These are phyloP conservation scores for Solanum peruvianum DNA, from an alignment of 257 asterid genomes.

Conservation along the genomic window DNA sequence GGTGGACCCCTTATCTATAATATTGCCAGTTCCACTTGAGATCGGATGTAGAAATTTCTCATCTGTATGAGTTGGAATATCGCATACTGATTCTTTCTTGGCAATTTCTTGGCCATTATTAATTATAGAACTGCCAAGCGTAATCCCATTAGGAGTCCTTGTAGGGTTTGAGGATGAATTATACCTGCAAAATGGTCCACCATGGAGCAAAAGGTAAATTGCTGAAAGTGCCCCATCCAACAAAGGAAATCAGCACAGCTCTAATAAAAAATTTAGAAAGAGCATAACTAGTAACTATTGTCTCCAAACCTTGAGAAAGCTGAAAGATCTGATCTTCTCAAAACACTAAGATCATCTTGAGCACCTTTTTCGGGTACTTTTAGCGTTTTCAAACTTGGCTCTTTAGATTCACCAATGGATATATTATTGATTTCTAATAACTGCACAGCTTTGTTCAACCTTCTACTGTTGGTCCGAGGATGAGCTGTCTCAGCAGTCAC, in stretches of 20 bases:
- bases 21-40: conserved; percentile 49
- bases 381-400: conserved; percentile 54
- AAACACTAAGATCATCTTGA: conserved; percentile 45
- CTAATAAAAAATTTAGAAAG: background rate
- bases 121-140: conserved; percentile 29
- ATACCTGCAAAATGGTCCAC: conserved; percentile 53
- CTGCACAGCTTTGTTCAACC: conserved; percentile 22
- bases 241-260: conserved; percentile 23
- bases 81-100: conserved; percentile 37
- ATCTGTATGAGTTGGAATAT: conserved; percentile 22
- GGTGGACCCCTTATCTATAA: conserved; percentile 54
- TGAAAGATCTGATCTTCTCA: conserved; percentile 65
- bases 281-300: conserved; percentile 2
- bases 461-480: conserved; percentile 20
- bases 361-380: conserved; percentile 27
- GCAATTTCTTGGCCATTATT: conserved; percentile 38
- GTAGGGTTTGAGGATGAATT: conserved; percentile 37
- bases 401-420: conserved; percentile 23
- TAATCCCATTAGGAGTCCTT: conserved; percentile 37
- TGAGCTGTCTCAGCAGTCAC: background rate
- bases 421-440: conserved; percentile 19
- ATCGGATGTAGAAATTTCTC: conserved; percentile 30
- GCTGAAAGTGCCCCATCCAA: background rate
- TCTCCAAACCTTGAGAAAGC: conserved; percentile 74
- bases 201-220: conserved; percentile 10